Evolutionary conservation across 331 rosid species (phyloP).

Genomic region (Telfairia occidentalis): DNA sequence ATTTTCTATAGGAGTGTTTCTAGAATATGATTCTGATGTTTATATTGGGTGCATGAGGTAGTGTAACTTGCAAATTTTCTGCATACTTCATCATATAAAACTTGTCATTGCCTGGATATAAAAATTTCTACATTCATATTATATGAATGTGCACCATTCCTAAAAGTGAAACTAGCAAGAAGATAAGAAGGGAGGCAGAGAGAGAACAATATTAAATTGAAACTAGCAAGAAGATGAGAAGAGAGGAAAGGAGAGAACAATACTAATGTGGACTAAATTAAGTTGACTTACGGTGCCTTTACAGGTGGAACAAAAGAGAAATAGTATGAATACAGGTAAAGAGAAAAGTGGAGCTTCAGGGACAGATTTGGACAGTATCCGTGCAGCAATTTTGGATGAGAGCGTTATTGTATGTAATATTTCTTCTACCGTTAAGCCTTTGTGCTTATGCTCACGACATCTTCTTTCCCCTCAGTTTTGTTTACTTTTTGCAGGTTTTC

Average conservation of each 20-base stretch:
- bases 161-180: background rate
- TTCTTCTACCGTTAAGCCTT: background rate
- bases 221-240: background rate
- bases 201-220: background rate
- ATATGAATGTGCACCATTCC: background rate
- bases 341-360: conserved; percentile 49
- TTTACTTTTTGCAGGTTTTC: conserved; percentile 51
- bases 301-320: conserved; percentile 56
- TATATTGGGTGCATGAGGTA: background rate
- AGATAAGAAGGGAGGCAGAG: background rate
- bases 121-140: background rate
- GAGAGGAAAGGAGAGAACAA: background rate
- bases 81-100: background rate
- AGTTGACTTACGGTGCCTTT: conserved; percentile 12
- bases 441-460: conserved; percentile 3
- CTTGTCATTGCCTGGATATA: background rate
- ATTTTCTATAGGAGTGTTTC: background rate
- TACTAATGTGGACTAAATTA: background rate
- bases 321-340: conserved; percentile 35
- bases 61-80: background rate
- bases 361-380: conserved; percentile 46
- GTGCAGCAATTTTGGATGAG: conserved; percentile 73
- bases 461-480: conserved; percentile 4
- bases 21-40: background rate
- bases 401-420: conserved; percentile 63